phyloP scores from a whole-genome alignment of 495 filamentous ascomycete genomes.

The Aspergillus sclerotioniger region DNA sequence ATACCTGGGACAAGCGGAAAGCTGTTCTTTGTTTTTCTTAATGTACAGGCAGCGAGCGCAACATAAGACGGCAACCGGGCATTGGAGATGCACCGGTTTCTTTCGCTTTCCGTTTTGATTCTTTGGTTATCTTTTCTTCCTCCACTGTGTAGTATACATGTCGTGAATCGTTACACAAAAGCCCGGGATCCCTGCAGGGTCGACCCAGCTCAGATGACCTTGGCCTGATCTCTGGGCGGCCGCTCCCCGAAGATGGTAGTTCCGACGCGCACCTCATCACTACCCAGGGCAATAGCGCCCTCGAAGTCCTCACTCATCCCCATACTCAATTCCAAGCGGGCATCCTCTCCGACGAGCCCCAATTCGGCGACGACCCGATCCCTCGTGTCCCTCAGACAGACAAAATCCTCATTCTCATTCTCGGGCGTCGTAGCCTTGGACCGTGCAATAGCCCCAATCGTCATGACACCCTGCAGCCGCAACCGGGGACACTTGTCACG shows the following conservation, averaged over 20 bases:
- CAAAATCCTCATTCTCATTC: slow-evolving; percentile 89
- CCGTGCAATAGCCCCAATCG: slow-evolving; percentile 89
- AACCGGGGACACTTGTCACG: slow-evolving; percentile 68
- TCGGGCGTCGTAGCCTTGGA: slow-evolving; percentile 67
- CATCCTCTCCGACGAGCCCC: slow-evolving; percentile 36
- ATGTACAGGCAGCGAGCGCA: slow-evolving; percentile 3
- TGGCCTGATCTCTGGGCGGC: slow-evolving; percentile 69
- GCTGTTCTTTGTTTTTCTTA: not conserved
- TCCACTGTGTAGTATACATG: not conserved
- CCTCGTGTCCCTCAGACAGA: slow-evolving; percentile 62
- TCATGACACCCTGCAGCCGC: slow-evolving; percentile 83
- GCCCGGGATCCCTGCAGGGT: not conserved
- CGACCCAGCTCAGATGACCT: slow-evolving; percentile 25
- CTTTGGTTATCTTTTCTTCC: not conserved
- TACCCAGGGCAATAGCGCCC: slow-evolving; percentile 78
- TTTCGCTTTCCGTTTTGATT: not conserved
- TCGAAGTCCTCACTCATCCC: slow-evolving; percentile 96
- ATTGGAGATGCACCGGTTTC: not conserved
- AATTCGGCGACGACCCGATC: slow-evolving; percentile 58
- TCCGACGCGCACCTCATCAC: slow-evolving; percentile 91
- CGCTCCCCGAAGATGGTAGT: slow-evolving; percentile 89
- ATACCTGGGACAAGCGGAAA: not conserved
- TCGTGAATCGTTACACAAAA: not conserved
- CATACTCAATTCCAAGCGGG: slow-evolving; percentile 64
- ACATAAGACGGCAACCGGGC: not conserved